These are phyloP conservation scores for Trichosporon sp. DNA, from an alignment of 1,284 basidiomycete species.

Conservation along the genomic window DNA sequence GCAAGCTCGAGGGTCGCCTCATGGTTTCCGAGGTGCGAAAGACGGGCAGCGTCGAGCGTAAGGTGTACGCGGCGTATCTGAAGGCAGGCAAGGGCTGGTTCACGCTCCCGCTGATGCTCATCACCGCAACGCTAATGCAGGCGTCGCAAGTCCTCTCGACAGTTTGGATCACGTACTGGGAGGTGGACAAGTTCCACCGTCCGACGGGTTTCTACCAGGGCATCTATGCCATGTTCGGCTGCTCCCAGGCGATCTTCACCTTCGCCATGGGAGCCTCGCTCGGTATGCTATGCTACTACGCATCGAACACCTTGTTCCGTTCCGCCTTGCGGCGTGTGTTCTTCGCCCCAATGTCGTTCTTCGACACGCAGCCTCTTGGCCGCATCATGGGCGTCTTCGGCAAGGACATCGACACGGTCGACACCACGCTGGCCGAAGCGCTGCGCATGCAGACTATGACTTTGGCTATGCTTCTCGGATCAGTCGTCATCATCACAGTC, in stretches of 20 bases:
- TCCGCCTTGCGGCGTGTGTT: constrained; percentile 64
- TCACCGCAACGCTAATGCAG: constrained; percentile 63
- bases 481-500: constrained; percentile 68
- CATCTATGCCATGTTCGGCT: constrained; percentile 68
- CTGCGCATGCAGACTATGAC: constrained; percentile 62
- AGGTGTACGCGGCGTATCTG: constrained; percentile 71
- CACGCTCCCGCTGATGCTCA: constrained; percentile 65
- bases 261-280: constrained; percentile 65
- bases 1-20: constrained; percentile 62
- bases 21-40: constrained; percentile 59
- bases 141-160: constrained; percentile 21
- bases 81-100: constrained; percentile 65
- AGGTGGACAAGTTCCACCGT: constrained; percentile 58
- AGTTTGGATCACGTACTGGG: constrained; percentile 71
- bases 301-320: constrained; percentile 66
- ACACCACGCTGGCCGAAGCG: constrained; percentile 66
- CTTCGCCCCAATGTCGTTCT: constrained; percentile 70
- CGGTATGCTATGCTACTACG: constrained; percentile 64
- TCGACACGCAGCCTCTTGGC: constrained; percentile 68
- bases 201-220: constrained; percentile 66
- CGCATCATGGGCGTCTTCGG: constrained; percentile 68
- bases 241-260: constrained; percentile 63
- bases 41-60: constrained; percentile 66
- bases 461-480: constrained; percentile 57
- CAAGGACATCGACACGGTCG: constrained; percentile 69